Evolutionary conservation across 441 rosid species (phyloP).

Genomic region (Adansonia madagascariensis): DNA sequence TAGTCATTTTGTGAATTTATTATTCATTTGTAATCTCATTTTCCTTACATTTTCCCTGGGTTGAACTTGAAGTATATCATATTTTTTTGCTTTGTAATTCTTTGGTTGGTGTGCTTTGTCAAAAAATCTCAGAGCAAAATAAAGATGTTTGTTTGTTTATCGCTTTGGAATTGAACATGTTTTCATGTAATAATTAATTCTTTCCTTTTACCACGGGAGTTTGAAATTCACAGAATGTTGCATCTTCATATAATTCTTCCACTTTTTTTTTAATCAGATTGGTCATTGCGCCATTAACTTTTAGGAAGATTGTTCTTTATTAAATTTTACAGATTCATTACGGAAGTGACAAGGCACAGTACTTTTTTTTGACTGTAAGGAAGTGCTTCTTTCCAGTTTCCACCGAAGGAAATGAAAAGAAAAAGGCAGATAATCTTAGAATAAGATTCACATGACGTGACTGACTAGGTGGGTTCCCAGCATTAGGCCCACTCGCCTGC

Average conservation of each 20-base stretch:
- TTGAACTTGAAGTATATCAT: background rate
- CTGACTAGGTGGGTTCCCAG: no score
- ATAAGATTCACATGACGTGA: no score
- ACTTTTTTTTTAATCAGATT: no score
- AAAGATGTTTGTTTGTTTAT: conserved; percentile 4
- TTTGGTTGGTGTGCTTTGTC: conserved; percentile 40
- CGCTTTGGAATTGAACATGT: background rate
- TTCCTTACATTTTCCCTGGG: conserved; percentile 19
- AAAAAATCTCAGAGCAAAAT: conserved; percentile 31
- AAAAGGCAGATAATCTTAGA: no score
- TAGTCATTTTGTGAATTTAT: conserved; percentile 43
- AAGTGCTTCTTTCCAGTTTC: no score
- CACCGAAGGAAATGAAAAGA: no score
- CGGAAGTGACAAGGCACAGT: no score
- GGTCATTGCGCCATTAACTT: no score
- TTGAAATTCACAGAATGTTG: background rate
- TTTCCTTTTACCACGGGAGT: background rate
- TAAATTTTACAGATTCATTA: no score
- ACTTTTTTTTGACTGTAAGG: no score
- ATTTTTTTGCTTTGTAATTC: conserved; percentile 29
- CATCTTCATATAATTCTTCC: background rate
- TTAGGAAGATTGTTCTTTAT: no score
- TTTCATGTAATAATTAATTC: background rate
- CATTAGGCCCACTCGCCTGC: no score
- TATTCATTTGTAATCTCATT: conserved; percentile 49